Evolutionary conservation across 1,284 basidiomycete genomes (phyloP), one percentile per base, ranked within the genome.

Genomic region (Bjerkandera adusta): DNA sequence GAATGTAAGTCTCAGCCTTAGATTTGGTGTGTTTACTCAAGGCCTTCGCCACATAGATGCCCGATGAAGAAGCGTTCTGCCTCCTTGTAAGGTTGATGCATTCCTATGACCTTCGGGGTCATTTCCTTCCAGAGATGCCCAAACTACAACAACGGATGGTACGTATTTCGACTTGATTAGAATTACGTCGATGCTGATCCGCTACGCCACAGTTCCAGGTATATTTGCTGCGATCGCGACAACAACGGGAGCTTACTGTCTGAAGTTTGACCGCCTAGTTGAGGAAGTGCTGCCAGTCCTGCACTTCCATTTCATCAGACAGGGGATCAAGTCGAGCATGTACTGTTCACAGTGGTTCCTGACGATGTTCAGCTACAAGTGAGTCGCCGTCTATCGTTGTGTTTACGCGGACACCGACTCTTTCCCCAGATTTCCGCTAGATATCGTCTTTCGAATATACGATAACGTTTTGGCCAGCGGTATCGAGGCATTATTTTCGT

Each of bases 101-200:
- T 55, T 89, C 92, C 3, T 99, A 99, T 65, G 95, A 96, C 63
- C 75, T 99, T 2, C 83, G 96, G 39, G 93, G 94, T 0, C 96
- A 98, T 67, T 99, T 94, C 68, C 76, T 97, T 12, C 95, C 96
- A 5, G 95, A 99, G 59, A 99, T 99, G 96, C 96, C 96, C 0
- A 94, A 93, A 49, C 68, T 99, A 3, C 97, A 98, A 64, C 71
- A 96, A 35, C 88, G 96, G 13, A 75, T 99, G 48, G 85, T 88
- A 61, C 70, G 83, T 61, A 20, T 15, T 16, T 22, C 45, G 32
- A 27, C 27, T 15, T 20, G 21, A 32, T 40, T 35, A 33, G 30
- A 50, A 40, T 3, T 22, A 13, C 33, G 32, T 26, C 5, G 40
- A 16, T 18, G 6, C 20, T 47, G 7, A 45, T 29, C 7, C 12